phyloP scores from a whole-genome alignment of 2,329 filamentous ascomycete genomes.

The Aspergillus brunneoviolaceus region DNA sequence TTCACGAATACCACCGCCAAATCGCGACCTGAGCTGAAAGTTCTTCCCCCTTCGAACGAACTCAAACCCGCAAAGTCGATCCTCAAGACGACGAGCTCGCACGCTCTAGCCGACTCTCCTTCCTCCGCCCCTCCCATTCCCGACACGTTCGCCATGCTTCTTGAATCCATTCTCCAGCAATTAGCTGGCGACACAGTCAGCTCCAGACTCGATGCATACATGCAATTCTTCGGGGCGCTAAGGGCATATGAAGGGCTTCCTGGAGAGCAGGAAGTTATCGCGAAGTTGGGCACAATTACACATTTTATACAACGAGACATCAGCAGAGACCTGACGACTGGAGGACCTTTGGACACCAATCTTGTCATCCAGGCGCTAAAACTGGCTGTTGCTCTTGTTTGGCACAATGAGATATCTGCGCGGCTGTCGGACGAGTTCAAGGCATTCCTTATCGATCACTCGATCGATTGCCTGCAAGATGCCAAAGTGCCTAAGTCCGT shows the following conservation, averaged over 20 bases:
- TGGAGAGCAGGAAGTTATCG: conserved; percentile 67
- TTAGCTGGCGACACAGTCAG: conserved; percentile 71
- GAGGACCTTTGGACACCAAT: conserved; percentile 59
- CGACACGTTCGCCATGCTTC: conserved; percentile 70
- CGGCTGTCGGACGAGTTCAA: conserved; percentile 76
- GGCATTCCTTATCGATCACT: conserved; percentile 75
- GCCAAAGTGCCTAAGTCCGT: conserved; percentile 70
- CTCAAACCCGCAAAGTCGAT: conserved; percentile 69
- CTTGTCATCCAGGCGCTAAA: conserved; percentile 76
- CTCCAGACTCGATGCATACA: conserved; percentile 80
- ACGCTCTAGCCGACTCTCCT: conserved; percentile 42
- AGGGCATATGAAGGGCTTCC: conserved; percentile 81
- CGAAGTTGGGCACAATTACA: conserved; percentile 73
- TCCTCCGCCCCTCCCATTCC: conserved; percentile 49
- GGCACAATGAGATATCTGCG: conserved; percentile 68
- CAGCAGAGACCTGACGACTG: conserved; percentile 59
- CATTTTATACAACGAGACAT: conserved; percentile 86
- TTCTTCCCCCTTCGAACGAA: conserved; percentile 51
- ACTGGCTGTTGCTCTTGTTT: conserved; percentile 73
- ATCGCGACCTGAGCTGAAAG: conserved; percentile 46
- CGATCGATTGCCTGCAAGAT: conserved; percentile 71
- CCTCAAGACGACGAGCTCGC: conserved; percentile 65
- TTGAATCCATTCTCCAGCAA: conserved; percentile 81
- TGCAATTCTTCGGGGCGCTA: conserved; percentile 71
- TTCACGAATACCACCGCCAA: conserved; percentile 30